Base-by-base conservation (phyloP, 1,284 basidiomycete genomes). In the Ceratobasidium sp. region DNA sequence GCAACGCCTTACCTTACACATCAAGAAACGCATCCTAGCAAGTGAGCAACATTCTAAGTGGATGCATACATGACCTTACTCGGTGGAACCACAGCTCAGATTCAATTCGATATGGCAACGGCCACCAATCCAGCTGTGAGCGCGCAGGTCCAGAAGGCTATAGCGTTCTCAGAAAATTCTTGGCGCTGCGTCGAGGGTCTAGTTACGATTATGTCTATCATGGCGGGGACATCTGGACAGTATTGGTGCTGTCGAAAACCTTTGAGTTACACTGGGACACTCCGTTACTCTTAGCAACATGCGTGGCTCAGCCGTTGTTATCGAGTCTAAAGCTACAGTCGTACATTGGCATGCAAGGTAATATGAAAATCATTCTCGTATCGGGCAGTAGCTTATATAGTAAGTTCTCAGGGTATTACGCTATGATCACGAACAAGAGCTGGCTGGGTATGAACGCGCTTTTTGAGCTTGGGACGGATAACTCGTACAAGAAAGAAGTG, bases 91-190 rank as follows among this genome's bases (percentile, higher is more conserved):
- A 45, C 39, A 74, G 59, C 46, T 41, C 16, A 74, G 48, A 50
- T 28, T 9, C 71, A 57, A 21, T 39, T 74, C 26, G 73, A 74
- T 55, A 48, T 74, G 21, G 39, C 65, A 8, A 71, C 73, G 18
- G 52, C 69, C 16, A 36, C 58, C 16, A 43, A 57, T 21, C 41
- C 59, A n/a, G 69, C 53, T 9, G 46, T 71, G 23, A 41, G 46
- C 30, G 46, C 73, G 18, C 50, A 74, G 43, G 28, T 74, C n/a
- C 23, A 53, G 21, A 45, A 26, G 18, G 73, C 64, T 21, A 26
- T 30, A 26, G 50, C 12, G 3, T 67, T 52, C 52, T 43, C 64
- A 23, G 21, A 18, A 16, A 21, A 36, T 14, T 30, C 64, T 48
- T 67, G 28, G 50, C 12, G 30, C 21, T 12, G 34, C 28, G n/a